Conservation (phyloP, 257 asterid genomes). For the Solanum chilense region DNA sequence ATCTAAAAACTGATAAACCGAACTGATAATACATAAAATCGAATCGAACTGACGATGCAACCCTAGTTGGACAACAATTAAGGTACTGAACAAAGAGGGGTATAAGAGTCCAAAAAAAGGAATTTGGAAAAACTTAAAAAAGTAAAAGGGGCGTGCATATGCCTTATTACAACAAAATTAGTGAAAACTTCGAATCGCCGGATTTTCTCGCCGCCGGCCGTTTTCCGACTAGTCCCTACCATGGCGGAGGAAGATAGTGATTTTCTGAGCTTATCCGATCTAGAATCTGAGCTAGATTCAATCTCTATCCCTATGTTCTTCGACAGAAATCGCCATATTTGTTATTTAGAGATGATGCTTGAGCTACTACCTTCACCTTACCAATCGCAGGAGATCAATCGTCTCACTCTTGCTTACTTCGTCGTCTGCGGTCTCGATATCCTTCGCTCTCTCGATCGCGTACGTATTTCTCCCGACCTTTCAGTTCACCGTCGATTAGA, state of each 20-base stretch:
- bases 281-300: neutral
- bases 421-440: slow-evolving; percentile 66
- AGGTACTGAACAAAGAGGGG: neutral
- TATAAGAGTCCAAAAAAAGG: neutral
- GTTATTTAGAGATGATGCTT: slow-evolving; percentile 65
- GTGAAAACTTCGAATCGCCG: neutral
- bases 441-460: slow-evolving; percentile 64
- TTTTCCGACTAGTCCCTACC: neutral
- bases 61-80: no score
- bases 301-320: slow-evolving; percentile 14
- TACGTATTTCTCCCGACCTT: slow-evolving; percentile 12
- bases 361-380: slow-evolving; percentile 56
- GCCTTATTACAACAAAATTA: neutral
- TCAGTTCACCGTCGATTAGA: neutral
- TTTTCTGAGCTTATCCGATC: neutral
- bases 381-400: slow-evolving; percentile 79
- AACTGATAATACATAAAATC: no score
- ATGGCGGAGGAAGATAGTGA: slow-evolving; percentile 14
- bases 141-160: neutral
- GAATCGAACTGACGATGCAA: no score
- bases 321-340: slow-evolving; percentile 68
- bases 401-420: slow-evolving; percentile 82
- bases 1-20: rapidly evolving
- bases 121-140: neutral
- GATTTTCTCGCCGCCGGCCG: neutral